phyloP scores from a whole-genome alignment of 306 rosid species.

The Acacia acuminata region DNA sequence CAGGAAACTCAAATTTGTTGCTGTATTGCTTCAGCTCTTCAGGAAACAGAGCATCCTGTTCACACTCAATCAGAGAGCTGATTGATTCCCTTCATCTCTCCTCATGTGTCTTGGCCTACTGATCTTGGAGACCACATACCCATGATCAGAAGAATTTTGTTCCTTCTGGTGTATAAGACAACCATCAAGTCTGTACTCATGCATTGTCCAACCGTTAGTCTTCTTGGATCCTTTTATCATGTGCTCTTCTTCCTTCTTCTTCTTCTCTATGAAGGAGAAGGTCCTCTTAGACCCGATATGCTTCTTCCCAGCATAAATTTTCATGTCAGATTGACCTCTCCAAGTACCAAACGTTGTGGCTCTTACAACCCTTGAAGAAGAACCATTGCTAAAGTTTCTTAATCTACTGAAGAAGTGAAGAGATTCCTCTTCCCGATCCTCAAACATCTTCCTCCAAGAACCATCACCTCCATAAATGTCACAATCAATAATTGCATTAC shows the following conservation, averaged over 20 bases:
- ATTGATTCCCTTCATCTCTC: background rate
- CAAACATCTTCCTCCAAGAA: background rate
- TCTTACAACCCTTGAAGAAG: background rate
- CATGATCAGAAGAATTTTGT: background rate
- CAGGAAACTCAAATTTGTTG: background rate
- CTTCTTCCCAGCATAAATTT: background rate
- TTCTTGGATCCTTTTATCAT: background rate
- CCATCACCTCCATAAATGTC: background rate
- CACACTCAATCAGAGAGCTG: background rate
- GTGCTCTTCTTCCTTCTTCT: background rate
- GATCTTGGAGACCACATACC: background rate
- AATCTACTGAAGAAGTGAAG: background rate
- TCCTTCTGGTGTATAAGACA: background rate
- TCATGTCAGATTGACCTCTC: background rate
- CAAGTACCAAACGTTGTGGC: slow-evolving; percentile 6
- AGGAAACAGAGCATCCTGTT: background rate
- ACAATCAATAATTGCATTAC: background rate
- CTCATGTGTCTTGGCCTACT: background rate
- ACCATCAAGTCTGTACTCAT: background rate
- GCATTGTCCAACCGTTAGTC: background rate
- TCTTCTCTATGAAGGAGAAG: background rate
- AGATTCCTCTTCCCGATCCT: background rate
- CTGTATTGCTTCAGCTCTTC: background rate
- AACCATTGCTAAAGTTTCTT: background rate
- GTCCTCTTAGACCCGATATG: background rate